Base-by-base conservation (phyloP, 2,329 filamentous ascomycete species). In the Aspergillus hiratsukae region DNA sequence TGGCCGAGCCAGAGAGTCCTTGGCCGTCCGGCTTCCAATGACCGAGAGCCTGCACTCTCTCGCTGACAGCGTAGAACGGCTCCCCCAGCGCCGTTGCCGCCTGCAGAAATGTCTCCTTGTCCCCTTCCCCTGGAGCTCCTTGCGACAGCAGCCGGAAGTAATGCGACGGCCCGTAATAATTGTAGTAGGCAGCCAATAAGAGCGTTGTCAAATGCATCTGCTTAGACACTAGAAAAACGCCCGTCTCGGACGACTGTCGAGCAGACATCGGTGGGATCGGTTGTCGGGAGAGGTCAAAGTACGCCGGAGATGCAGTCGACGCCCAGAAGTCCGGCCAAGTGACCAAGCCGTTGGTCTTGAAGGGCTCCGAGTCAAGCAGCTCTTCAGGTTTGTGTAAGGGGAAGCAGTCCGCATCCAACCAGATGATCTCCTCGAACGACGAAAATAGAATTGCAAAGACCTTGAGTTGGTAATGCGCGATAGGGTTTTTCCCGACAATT, bases 391-490 rank as follows among this genome's bases (percentile, higher is more conserved):
- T 71, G 51, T 73, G 69, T 17, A 77, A 65, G 17, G 82, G 80
- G 64, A 83, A 82, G 55, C 75, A 76, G 63, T 84, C 82, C 51
- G 80, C 79, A 62, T 85, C 83, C 62, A 85, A 77, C 67, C 82
- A 83, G 25, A 85, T 72, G 11, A 83, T 77, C 54, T 83, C 75
- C 63, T 83, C 79, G 61, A 84, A 85, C 4, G 80, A 79, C 1
- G 82, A 83, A 59, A 84, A 81, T 2, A 85, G 70, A 28, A 85
- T 76, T 4, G 81, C 74, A 59, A 84, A 78, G 40, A 80, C 74
- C 65, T 84, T 84, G 71, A 80, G 79, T 62, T 85, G 82, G 65
- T 76, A 83, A 53, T 76, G 72, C 23, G 67, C 69, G 52, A 81
- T 73, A 8, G 71, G 63, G 4, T 67, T 63, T 49, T 69, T 69